These are phyloP conservation scores for Colletotrichum sp. DNA, from an alignment of 2,329 filamentous ascomycete genomes.

Conservation along the genomic window DNA sequence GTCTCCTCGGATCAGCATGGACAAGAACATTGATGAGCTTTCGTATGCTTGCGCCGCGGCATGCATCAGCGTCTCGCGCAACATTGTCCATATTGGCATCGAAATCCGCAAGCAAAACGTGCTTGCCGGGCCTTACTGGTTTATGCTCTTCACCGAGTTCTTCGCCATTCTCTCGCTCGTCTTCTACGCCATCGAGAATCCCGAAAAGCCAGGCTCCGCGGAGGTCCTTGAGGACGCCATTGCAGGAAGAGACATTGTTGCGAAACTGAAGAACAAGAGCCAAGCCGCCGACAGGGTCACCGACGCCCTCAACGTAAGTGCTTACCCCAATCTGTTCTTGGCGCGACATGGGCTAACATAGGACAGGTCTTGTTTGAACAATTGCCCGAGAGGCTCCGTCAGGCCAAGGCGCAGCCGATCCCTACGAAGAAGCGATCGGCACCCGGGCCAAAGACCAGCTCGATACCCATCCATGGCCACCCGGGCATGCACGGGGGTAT, in stretches of 20 bases:
- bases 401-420: constrained; percentile 39
- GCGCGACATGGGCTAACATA: not conserved
- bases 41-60: constrained; percentile 76
- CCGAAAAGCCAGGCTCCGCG: constrained; percentile 73
- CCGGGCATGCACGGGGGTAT: constrained; percentile 34
- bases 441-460: constrained; percentile 43
- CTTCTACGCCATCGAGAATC: constrained; percentile 82
- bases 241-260: constrained; percentile 83
- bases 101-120: constrained; percentile 78
- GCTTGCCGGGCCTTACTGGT: constrained; percentile 86
- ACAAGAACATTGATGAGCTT: constrained; percentile 71
- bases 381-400: constrained; percentile 75
- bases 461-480: constrained; percentile 31
- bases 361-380: constrained; percentile 80
- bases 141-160: constrained; percentile 83
- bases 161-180: constrained; percentile 81
- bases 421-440: constrained; percentile 63
- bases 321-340: not conserved
- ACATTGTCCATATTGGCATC: constrained; percentile 80
- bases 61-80: constrained; percentile 66
- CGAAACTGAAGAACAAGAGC: constrained; percentile 79
- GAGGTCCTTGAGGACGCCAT: constrained; percentile 86
- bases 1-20: constrained; percentile 64
- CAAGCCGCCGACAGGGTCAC: constrained; percentile 90
- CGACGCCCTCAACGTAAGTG: constrained; percentile 73